These are phyloP conservation scores for Xylona heveae DNA, from an alignment of 495 filamentous ascomycete genomes.

Conservation along the genomic window DNA sequence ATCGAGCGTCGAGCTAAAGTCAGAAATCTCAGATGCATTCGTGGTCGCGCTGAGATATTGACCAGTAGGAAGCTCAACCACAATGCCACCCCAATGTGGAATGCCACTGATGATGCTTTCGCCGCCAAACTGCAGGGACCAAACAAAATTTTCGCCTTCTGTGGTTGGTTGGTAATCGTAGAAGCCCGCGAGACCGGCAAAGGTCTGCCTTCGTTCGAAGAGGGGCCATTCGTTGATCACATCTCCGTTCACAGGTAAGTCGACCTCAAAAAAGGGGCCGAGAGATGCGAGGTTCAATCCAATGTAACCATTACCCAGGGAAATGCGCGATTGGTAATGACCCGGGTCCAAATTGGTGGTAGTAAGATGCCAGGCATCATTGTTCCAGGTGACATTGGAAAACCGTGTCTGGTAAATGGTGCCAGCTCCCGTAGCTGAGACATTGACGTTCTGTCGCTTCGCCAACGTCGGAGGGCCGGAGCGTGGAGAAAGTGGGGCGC, in stretches of 20 bases:
- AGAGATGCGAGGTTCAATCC: slow-evolving; percentile 32
- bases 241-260: slow-evolving; percentile 33
- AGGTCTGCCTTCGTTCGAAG: slow-evolving; percentile 41
- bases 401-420: slow-evolving; percentile 11
- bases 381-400: slow-evolving; percentile 30
- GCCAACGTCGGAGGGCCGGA: no score
- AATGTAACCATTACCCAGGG: slow-evolving; percentile 36
- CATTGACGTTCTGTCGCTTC: no score
- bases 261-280: slow-evolving; percentile 51
- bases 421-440: no score
- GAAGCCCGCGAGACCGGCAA: slow-evolving; percentile 57
- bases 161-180: slow-evolving; percentile 40
- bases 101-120: slow-evolving; percentile 57
- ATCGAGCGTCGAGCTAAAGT: slow-evolving; percentile 40
- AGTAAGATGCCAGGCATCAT: slow-evolving; percentile 36
- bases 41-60: slow-evolving; percentile 22
- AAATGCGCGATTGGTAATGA: slow-evolving; percentile 38
- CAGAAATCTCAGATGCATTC: slow-evolving; percentile 39
- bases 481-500: no score
- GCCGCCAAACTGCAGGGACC: slow-evolving; percentile 48
- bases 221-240: slow-evolving; percentile 55
- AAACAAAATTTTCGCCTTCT: slow-evolving; percentile 46
- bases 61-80: slow-evolving; percentile 32
- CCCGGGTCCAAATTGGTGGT: slow-evolving; percentile 34
- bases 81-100: slow-evolving; percentile 43